Evolutionary conservation across 2,329 filamentous ascomycete species (phyloP).

Genomic region (Chalaropsis ovoidea): DNA sequence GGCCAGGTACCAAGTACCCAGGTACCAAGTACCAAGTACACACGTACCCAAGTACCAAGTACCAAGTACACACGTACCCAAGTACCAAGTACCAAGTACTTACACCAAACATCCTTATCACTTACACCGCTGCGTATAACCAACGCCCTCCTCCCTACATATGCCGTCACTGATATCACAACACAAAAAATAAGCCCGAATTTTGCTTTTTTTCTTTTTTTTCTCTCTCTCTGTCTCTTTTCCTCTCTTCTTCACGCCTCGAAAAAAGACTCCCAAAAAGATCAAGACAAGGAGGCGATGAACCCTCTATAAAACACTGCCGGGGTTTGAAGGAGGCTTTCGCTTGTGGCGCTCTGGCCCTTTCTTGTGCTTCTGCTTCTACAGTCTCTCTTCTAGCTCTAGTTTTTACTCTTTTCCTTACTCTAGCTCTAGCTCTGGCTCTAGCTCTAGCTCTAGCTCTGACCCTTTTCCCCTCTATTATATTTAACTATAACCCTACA

Average conservation of each 20-base stretch:
- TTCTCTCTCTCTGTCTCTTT: neutral
- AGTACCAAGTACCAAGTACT: too few species aligned
- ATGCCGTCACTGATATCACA: too few species aligned
- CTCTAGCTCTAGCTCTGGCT: neutral
- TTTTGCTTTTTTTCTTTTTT: too few species aligned
- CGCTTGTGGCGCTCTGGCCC: conserved; percentile 17
- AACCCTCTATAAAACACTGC: conserved; percentile 21
- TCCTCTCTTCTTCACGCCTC: neutral
- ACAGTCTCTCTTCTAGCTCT: neutral
- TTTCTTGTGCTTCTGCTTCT: neutral
- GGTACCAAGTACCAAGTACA: neutral
- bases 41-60: neutral
- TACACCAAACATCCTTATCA: too few species aligned
- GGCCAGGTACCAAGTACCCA: neutral
- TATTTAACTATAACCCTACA: neutral
- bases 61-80: neutral
- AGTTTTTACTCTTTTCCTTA: neutral
- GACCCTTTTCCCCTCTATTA: neutral
- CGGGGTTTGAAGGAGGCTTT: conserved; percentile 23
- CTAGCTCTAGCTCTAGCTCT: neutral
- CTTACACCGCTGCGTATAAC: too few species aligned
- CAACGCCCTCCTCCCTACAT: too few species aligned
- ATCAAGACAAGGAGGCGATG: conserved; percentile 16
- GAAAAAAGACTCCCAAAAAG: conserved; percentile 2
- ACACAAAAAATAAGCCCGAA: neutral